Base-by-base conservation (phyloP, 2,329 filamentous ascomycete genomes). In the Lecanoromycetidae sp. region DNA sequence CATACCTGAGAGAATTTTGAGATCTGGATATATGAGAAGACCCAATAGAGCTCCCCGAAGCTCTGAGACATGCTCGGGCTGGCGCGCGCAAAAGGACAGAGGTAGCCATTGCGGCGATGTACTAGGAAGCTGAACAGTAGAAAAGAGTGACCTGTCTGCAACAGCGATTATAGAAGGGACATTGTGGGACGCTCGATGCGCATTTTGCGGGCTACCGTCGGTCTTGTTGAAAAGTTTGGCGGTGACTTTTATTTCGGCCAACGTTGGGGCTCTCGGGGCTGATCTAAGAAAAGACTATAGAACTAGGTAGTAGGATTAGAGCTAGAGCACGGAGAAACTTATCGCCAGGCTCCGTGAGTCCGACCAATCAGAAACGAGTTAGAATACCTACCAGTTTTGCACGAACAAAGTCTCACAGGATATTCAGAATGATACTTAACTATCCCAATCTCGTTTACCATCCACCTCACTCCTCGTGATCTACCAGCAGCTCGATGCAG, bases 1-100 rank as follows among this genome's bases (percentile, higher is more conserved):
- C 4, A 26, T 45, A 52, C 51, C 48, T 52, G 20, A 44, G 45
- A 12, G 26, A 39, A 42, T 52, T 48, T 15, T 47, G 47, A 35
- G 39, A 36, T n/a, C 37, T 39, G n/a, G 25, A 25, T 8, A 49
- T 17, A 10, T 35, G 22, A 13, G 46, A 44, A 35, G 41, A 25
- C 40, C 13, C 12, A 20, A 42, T 26, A 2, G 42, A 45, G 44
- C 34, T 43, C 26, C 22, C 32, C n/a, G 36, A 34, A 52, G 44
- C 35, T 50, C 51, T 44, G 2, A 52, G 33, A 15, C 40, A 48
- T 27, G 47, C 30, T 29, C 44, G 35, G 4, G 25, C 39, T 27
- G 48, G 40, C 25, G 47, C 33, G 26, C 48, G 51, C 30, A 48
- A 44, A 27, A 48, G 23, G 12, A 48, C n/a, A 20, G 48, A 25